phyloP scores from a whole-genome alignment of 768 basidiomycete species.

The Phanerochaete sordida region DNA sequence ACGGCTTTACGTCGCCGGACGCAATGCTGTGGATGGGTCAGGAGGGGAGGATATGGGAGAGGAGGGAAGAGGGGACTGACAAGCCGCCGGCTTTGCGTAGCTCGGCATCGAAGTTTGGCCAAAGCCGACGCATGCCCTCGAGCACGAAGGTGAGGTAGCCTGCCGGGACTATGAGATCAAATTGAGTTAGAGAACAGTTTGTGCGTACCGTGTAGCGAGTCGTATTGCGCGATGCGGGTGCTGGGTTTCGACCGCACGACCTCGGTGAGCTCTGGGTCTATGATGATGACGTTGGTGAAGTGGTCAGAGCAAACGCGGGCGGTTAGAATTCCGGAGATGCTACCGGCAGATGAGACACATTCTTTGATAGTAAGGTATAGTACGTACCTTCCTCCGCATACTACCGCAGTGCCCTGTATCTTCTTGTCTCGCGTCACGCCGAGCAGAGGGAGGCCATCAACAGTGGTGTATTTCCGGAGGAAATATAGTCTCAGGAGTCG shows the following conservation, averaged over 20 bases:
- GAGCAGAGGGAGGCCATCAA: constrained; percentile 10
- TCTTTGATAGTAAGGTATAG: too few species aligned
- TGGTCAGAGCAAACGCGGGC: constrained; percentile 15
- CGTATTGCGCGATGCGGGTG: constrained; percentile 13
- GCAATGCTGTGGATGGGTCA: constrained; percentile 6
- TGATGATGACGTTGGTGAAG: constrained; percentile 8
- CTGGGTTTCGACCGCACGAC: constrained; percentile 11
- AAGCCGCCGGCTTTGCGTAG: constrained; percentile 5
- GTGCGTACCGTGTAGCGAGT: constrained; percentile 12
- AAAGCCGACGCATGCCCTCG: constrained; percentile 10
- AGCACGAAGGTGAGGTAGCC: constrained; percentile 14
- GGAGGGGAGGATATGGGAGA: not conserved
- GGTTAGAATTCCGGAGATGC: constrained; percentile 12
- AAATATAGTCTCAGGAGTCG: constrained; percentile 4
- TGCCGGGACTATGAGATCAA: not conserved
- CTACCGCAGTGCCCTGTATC: constrained; percentile 11
- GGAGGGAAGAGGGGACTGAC: not conserved
- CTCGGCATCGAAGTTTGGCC: constrained; percentile 12
- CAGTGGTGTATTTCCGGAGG: constrained; percentile 1
- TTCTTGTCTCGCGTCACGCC: constrained; percentile 2
- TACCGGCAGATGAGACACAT: not conserved
- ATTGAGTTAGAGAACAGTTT: not conserved
- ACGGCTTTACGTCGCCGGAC: constrained; percentile 13
- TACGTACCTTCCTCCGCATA: constrained; percentile 13
- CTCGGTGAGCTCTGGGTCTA: constrained; percentile 12